Base-by-base conservation (phyloP, 176 grass and related monocot species). In the Panicum miliaceum region DNA sequence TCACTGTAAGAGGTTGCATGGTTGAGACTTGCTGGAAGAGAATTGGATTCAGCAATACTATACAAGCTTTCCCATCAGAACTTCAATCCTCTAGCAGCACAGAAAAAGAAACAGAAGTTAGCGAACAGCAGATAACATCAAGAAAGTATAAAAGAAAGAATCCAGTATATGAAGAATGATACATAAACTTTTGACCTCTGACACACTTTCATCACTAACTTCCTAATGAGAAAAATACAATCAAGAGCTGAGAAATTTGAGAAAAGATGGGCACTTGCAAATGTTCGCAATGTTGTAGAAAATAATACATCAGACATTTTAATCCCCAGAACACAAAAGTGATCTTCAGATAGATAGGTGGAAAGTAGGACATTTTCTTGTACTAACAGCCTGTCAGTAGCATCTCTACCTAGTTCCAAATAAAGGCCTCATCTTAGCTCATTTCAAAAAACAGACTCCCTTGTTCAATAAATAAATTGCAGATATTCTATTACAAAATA, bases 1-100 rank as follows among this genome's bases (percentile, higher is more conserved):
- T 65, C 61, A 83, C 6, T 63, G 38, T 51, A 57, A 70, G 64
- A 45, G 78, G 82, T 58, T 84, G 75, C 93, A 92, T 91, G 76
- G 82, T 16, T 80, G 70, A 61, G 37, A 66, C 42, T 90, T 79
- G 71, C 64, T 79, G 69, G 54, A 73, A 87, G 4, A 72, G 52
- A 79, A 59, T 51, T 60, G 50, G 27, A 76, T 78, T 51, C 47
- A 58, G 64, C 50, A 27, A 29, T 77, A 63, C 35, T 48, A 52
- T 67, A 41, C 69, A 81, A 84, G 20, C 40, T 53, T 79, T 71
- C 20, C 73, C 68, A 84, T 65, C 68, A 71, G 56, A 54, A 83
- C 35, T 64, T 86, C 85, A 82, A 20, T 71, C 75, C 79, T 75
- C 84, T 89, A 56, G 68, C 68, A 88, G 13, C 14, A 65, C 36